Percentiles rank a stretch among this genome's conserved stretches.
Conservation (phyloP, 2,329 filamentous ascomycete species). For the Aspergillus thermomutatus region DNA sequence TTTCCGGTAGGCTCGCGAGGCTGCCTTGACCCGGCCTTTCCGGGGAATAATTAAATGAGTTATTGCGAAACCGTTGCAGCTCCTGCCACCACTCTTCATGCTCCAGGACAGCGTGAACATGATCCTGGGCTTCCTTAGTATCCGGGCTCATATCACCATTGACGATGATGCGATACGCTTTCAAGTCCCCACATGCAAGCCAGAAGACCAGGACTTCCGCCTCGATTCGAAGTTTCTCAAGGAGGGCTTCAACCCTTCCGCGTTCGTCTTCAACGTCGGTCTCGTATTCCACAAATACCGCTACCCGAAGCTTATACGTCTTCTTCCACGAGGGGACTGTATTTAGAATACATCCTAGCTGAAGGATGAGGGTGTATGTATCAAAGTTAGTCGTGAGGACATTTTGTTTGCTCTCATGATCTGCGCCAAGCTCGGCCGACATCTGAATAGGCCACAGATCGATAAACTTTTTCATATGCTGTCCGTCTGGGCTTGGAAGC, state of each 20-base stretch:
- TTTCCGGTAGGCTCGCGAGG: constrained; percentile 34
- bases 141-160: constrained; percentile 59
- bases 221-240: constrained; percentile 78
- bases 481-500: constrained; percentile 59
- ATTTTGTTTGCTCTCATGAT: constrained; percentile 59
- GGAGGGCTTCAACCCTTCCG: constrained; percentile 65
- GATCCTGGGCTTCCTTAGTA: constrained; percentile 54
- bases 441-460: constrained; percentile 93
- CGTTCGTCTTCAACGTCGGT: constrained; percentile 76
- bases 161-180: constrained; percentile 73
- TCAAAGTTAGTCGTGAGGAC: constrained; percentile 86
- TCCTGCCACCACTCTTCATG: constrained; percentile 83
- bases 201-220: constrained; percentile 78
- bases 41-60: constrained; percentile 14
- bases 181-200: constrained; percentile 69
- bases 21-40: constrained; percentile 13
- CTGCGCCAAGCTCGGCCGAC: constrained; percentile 74
- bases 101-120: constrained; percentile 64
- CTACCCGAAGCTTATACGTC: constrained; percentile 68
- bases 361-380: constrained; percentile 82
- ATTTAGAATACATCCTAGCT: constrained; percentile 78
- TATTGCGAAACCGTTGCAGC: constrained; percentile 51
- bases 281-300: constrained; percentile 88
- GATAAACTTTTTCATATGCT: constrained; percentile 70
- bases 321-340: constrained; percentile 79